Percentiles rank a stretch among this genome's conserved stretches.
These are phyloP conservation scores for Yamadazyma kanchanaburiensis DNA, from an alignment of 1,139 yeast genomes.

Conservation along the genomic window DNA sequence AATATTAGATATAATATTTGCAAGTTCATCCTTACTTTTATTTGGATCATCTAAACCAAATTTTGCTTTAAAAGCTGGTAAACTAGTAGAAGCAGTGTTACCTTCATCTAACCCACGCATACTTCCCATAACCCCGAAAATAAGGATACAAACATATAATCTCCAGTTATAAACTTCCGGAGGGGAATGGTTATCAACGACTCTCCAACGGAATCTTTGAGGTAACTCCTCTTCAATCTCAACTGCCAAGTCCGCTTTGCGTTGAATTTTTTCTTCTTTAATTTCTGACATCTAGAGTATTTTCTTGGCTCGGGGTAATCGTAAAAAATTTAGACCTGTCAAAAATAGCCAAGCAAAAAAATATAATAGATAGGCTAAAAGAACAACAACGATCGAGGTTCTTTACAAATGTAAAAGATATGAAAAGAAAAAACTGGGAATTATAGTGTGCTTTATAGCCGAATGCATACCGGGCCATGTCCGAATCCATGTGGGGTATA, in stretches of 20 bases:
- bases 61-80: constrained; percentile 36
- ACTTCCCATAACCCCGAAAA: constrained; percentile 52
- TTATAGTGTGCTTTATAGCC: no score
- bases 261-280: constrained; percentile 1
- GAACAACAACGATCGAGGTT: no score
- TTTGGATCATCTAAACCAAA: constrained; percentile 40
- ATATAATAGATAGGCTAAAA: no score
- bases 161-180: constrained; percentile 28
- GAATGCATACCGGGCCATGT: no score
- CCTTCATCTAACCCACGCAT: constrained; percentile 63
- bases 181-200: constrained; percentile 19
- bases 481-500: no score
- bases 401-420: no score
- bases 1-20: constrained; percentile 46
- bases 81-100: constrained; percentile 38
- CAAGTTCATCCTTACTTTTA: constrained; percentile 27
- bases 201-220: constrained; percentile 23
- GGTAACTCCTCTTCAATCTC: constrained; percentile 1
- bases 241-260: neutral
- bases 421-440: no score
- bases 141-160: constrained; percentile 38
- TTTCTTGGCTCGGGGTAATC: no score
- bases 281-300: constrained; percentile 1
- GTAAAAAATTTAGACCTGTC: no score
- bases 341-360: no score